These are phyloP conservation scores for Bimuria novae-zelandiae DNA, from an alignment of 2,329 filamentous ascomycete species.

Conservation along the genomic window DNA sequence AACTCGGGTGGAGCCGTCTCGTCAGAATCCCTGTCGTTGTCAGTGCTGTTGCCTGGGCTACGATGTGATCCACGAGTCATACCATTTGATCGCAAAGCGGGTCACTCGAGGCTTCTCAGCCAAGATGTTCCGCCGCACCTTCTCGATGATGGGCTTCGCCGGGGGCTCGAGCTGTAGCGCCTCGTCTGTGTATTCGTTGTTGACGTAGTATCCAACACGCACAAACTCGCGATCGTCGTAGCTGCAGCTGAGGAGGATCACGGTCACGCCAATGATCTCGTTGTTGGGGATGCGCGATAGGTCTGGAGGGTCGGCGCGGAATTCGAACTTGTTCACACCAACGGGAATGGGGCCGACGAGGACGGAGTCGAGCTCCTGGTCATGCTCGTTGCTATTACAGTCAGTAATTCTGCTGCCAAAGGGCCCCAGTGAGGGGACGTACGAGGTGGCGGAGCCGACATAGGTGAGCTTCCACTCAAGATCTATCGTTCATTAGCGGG, in stretches of 20 bases:
- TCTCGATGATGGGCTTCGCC: slow-evolving; percentile 88
- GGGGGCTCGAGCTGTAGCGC: slow-evolving; percentile 89
- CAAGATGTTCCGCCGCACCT: slow-evolving; percentile 87
- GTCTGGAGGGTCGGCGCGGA: slow-evolving; percentile 92
- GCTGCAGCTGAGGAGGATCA: slow-evolving; percentile 93
- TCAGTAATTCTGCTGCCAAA: slow-evolving; percentile 13
- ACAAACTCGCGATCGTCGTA: slow-evolving; percentile 98
- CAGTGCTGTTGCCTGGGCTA: slow-evolving; percentile 19
- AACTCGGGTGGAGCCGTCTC: slow-evolving; percentile 94
- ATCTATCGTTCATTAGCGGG: slow-evolving; percentile 61
- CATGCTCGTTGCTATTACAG: slow-evolving; percentile 78
- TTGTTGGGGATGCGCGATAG: slow-evolving; percentile 88
- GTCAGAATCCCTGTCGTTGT: slow-evolving; percentile 83
- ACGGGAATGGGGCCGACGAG: slow-evolving; percentile 97
- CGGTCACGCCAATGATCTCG: slow-evolving; percentile 95
- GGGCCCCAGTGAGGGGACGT: slow-evolving; percentile 49
- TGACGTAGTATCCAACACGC: slow-evolving; percentile 98
- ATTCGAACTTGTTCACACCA: slow-evolving; percentile 98
- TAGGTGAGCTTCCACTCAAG: slow-evolving; percentile 99
- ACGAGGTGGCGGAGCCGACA: slow-evolving; percentile 97
- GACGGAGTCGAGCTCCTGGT: slow-evolving; percentile 96
- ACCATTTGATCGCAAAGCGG: slow-evolving; percentile 99
- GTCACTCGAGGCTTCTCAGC: slow-evolving; percentile 98
- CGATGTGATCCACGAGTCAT: slow-evolving; percentile 42
- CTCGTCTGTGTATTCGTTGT: slow-evolving; percentile 97